Conservation (phyloP, 768 basidiomycete species). For the Wakefieldia striispora region DNA sequence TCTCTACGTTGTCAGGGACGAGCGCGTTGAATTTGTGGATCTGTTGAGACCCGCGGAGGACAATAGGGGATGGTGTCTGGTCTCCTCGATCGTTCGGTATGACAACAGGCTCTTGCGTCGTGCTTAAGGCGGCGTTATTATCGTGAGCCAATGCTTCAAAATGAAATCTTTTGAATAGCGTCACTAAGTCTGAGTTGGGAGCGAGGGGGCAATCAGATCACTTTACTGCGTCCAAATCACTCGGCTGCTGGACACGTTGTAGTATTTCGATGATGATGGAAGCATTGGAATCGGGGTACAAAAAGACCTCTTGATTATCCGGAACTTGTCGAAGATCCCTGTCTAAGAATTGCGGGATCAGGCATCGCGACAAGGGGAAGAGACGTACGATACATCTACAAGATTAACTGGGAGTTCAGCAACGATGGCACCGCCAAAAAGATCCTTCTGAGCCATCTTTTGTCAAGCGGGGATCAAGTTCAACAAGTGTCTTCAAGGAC, state of each 20-base stretch:
- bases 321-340: conserved; percentile 82
- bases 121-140: conserved; percentile 62
- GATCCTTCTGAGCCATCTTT: conserved; percentile 22
- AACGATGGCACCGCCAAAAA: conserved; percentile 89
- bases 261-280: conserved; percentile 87
- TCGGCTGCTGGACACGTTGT: conserved; percentile 59
- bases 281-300: conserved; percentile 63
- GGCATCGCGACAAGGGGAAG: conserved; percentile 7
- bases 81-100: conserved; percentile 44
- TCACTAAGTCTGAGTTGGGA: conserved; percentile 4
- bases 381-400: conserved; percentile 83
- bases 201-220: conserved; percentile 33
- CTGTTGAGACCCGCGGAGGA: conserved; percentile 66
- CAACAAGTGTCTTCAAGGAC: too few species aligned
- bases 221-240: conserved; percentile 67
- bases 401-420: conserved; percentile 53
- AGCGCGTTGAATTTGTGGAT: conserved; percentile 75
- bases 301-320: conserved; percentile 91
- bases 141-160: conserved; percentile 90
- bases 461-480: too few species aligned
- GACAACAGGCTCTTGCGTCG: conserved; percentile 42
- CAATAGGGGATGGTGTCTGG: conserved; percentile 54
- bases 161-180: conserved; percentile 63
- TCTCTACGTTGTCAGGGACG: conserved; percentile 62
- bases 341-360: conserved; percentile 1